phyloP scores from a whole-genome alignment of 495 filamentous ascomycete species.

The Viridothelium virens region DNA sequence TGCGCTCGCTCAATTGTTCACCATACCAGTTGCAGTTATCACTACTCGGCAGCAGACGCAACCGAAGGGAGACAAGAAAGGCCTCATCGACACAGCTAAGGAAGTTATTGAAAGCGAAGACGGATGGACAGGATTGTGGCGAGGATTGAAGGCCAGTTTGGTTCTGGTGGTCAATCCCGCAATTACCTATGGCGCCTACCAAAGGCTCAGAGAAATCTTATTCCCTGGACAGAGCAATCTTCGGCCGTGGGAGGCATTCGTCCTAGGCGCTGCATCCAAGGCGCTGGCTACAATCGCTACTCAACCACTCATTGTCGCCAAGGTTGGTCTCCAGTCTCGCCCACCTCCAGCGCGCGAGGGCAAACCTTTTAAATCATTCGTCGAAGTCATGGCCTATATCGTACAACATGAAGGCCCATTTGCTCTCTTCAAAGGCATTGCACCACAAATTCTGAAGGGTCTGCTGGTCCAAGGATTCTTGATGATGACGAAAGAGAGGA shows the following conservation, averaged over 20 bases:
- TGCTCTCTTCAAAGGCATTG: constrained; percentile 93
- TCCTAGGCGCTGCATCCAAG: constrained; percentile 90
- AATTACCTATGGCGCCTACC: constrained; percentile 97
- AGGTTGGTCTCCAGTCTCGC: constrained; percentile 89
- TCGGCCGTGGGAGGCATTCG: constrained; percentile 84
- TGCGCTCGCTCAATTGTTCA: constrained; percentile 89
- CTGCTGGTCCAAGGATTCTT: constrained; percentile 87
- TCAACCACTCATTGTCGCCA: constrained; percentile 95
- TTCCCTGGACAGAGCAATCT: constrained; percentile 73
- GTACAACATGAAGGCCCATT: constrained; percentile 73
- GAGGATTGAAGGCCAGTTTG: constrained; percentile 91
- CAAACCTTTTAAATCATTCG: constrained; percentile 90
- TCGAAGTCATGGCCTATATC: constrained; percentile 92
- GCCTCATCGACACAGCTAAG: constrained; percentile 75
- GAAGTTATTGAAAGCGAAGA: constrained; percentile 90
- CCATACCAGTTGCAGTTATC: constrained; percentile 89
- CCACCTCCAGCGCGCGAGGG: constrained; percentile 77
- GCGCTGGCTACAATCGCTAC: constrained; percentile 84
- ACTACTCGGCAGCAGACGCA: constrained; percentile 96
- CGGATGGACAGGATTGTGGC: constrained; percentile 82
- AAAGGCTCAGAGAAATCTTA: constrained; percentile 70
- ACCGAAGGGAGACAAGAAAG: constrained; percentile 71
- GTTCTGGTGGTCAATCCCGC: constrained; percentile 94
- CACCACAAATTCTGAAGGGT: constrained; percentile 87
- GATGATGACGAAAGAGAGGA: constrained; percentile 99